Conservation (phyloP, 768 basidiomycete species). For the Pulveroboletus ravenelii region DNA sequence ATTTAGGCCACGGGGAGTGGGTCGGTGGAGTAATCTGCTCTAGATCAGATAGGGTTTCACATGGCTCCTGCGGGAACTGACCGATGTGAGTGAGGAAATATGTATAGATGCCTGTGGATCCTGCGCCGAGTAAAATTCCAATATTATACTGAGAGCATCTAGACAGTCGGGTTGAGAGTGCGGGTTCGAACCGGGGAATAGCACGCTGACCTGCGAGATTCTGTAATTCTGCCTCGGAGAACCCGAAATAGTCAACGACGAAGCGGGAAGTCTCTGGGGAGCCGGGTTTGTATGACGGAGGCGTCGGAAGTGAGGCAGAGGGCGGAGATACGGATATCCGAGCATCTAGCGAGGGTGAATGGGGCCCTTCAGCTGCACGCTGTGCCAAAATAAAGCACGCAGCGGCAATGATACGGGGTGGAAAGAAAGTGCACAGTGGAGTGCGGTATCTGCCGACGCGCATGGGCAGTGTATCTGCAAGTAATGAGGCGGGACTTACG, state of each 20-base stretch:
- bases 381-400: slow-evolving; percentile 78
- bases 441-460: slow-evolving; percentile 60
- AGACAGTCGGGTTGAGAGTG: slow-evolving; percentile 3
- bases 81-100: slow-evolving; percentile 45
- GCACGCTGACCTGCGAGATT: slow-evolving; percentile 52
- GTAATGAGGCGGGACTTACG: slow-evolving; percentile 43
- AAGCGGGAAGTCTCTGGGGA: slow-evolving; percentile 68
- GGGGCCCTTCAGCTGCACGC: slow-evolving; percentile 64
- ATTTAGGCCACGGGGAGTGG: slow-evolving; percentile 30
- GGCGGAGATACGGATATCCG: slow-evolving; percentile 68
- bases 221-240: slow-evolving; percentile 54
- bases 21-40: slow-evolving; percentile 49
- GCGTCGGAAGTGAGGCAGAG: slow-evolving; percentile 73
- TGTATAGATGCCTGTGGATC: slow-evolving; percentile 48
- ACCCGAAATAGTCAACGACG: slow-evolving; percentile 61
- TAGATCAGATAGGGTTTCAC: slow-evolving; percentile 5
- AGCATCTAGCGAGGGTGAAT: slow-evolving; percentile 68
- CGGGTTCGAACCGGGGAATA: neutral
- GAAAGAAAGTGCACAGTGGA: slow-evolving; percentile 68
- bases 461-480: slow-evolving; percentile 5
- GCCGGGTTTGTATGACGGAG: slow-evolving; percentile 69
- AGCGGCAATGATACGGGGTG: slow-evolving; percentile 66
- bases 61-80: slow-evolving; percentile 32
- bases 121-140: slow-evolving; percentile 71
- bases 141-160: slow-evolving; percentile 63